Conservation (phyloP, 2,329 filamentous ascomycete species). For the Aspergillus calidoustus region DNA sequence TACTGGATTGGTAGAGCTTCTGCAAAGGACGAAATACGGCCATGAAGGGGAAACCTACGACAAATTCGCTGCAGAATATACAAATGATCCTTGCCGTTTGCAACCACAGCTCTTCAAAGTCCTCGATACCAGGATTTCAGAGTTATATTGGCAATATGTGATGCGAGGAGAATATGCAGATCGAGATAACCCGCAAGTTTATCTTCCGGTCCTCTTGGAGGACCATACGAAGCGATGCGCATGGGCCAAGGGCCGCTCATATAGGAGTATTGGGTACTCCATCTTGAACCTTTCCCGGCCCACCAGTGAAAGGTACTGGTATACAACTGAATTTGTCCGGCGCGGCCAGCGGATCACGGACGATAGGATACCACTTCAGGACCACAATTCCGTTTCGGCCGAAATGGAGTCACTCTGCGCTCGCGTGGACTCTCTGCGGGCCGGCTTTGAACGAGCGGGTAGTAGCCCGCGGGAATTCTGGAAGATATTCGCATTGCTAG, state of each 20-base stretch:
- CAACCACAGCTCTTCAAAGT: slow-evolving; percentile 18
- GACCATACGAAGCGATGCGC: slow-evolving; percentile 59
- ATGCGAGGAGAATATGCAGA: slow-evolving; percentile 24
- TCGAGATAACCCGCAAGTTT: slow-evolving; percentile 53
- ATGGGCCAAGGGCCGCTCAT: slow-evolving; percentile 58
- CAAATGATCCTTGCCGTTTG: slow-evolving; percentile 21
- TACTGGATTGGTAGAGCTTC: slow-evolving; percentile 34
- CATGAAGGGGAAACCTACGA: slow-evolving; percentile 29
- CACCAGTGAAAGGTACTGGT: slow-evolving; percentile 23
- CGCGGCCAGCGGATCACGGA: slow-evolving; percentile 41
- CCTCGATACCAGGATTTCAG: slow-evolving; percentile 57
- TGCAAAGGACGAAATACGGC: slow-evolving; percentile 35
- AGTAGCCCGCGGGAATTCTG: slow-evolving; percentile 31
- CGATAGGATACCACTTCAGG: slow-evolving; percentile 32
- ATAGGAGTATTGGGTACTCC: slow-evolving; percentile 62
- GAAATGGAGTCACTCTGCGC: slow-evolving; percentile 27
- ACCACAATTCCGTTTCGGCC: slow-evolving; percentile 23
- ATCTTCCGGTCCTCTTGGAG: slow-evolving; percentile 68
- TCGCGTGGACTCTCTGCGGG: slow-evolving; percentile 29
- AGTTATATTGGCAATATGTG: slow-evolving; percentile 54
- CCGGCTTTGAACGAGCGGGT: slow-evolving; percentile 16
- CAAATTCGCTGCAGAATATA: slow-evolving; percentile 44
- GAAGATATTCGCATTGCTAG: slow-evolving; percentile 40
- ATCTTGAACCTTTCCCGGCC: slow-evolving; percentile 48
- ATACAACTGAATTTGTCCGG: slow-evolving; percentile 42